Percentiles rank a stretch among this genome's conserved stretches.
Conservation (phyloP, 257 asterid genomes). For the Solanum okadae region DNA sequence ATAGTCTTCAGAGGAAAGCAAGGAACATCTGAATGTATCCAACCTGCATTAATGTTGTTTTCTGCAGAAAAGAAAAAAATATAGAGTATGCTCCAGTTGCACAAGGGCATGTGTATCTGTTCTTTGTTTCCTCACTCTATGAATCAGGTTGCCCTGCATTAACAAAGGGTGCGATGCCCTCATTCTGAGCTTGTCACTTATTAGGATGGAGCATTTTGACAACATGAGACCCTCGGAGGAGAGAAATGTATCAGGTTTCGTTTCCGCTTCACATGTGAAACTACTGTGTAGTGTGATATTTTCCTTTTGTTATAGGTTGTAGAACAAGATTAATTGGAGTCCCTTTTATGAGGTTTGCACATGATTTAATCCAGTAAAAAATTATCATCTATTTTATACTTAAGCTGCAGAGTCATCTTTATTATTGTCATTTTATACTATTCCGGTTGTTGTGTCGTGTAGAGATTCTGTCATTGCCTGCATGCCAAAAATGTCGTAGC, state of each 20-base stretch:
- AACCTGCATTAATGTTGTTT: background rate
- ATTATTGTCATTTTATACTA: background rate
- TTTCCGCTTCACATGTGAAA: background rate
- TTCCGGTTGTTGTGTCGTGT: background rate
- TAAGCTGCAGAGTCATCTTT: background rate
- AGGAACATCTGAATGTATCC: background rate
- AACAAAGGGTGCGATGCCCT: background rate
- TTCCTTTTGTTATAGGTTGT: background rate
- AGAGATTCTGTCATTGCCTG: background rate
- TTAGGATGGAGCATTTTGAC: background rate
- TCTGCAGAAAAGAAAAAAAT: background rate
- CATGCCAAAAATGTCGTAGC: background rate
- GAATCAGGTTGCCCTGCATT: background rate
- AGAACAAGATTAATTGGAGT: background rate
- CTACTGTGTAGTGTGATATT: background rate
- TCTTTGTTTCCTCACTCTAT: background rate
- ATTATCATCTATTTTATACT: background rate
- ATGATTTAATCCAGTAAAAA: background rate
- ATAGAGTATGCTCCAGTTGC: background rate
- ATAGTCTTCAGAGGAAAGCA: conserved; percentile 4
- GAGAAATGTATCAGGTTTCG: background rate
- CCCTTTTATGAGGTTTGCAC: background rate
- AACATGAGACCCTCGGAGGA: background rate
- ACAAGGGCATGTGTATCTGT: background rate
- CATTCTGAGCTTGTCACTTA: background rate